Evolutionary conservation across 441 rosid genomes (phyloP).

Genomic region (Biscutella auriculata): DNA sequence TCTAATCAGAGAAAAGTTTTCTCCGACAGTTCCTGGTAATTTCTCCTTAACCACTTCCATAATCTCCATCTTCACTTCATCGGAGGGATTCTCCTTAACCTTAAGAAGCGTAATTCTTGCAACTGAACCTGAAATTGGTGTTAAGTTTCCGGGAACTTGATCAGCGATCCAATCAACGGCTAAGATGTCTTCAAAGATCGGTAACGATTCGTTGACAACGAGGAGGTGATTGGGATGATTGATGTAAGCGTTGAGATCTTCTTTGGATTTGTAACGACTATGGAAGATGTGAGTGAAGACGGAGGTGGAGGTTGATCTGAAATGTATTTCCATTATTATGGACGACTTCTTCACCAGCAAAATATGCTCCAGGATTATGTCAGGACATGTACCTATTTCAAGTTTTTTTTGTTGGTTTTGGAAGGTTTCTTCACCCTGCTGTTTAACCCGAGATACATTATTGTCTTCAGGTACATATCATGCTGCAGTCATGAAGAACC

Average conservation of each 20-base stretch:
- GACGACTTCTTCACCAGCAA: conserved; percentile 88
- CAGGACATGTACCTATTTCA: conserved; percentile 59
- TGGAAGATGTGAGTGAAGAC: conserved; percentile 69
- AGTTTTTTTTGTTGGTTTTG: background rate
- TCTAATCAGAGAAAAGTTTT: conserved; percentile 49
- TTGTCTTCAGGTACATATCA: conserved; percentile 68
- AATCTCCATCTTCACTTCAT: conserved; percentile 39
- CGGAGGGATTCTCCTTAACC: conserved; percentile 34
- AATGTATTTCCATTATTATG: conserved; percentile 95
- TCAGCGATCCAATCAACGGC: conserved; percentile 61
- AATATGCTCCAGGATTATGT: conserved; percentile 96
- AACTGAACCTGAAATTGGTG: conserved; percentile 32
- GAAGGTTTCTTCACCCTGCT: background rate
- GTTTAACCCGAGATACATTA: background rate
- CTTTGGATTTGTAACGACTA: conserved; percentile 57
- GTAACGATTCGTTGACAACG: conserved; percentile 38
- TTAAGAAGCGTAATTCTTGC: conserved; percentile 35
- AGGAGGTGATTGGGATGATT: conserved; percentile 46
- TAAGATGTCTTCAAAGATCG: conserved; percentile 60
- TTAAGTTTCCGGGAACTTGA: conserved; percentile 18
- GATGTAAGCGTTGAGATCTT: conserved; percentile 37
- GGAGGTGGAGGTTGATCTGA: background rate
- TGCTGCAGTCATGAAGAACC: conserved; percentile 92
- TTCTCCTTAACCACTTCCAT: conserved; percentile 34
- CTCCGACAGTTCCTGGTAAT: conserved; percentile 34